Base-by-base conservation (phyloP, 768 basidiomycete species). In the Dioszegia crocea region DNA sequence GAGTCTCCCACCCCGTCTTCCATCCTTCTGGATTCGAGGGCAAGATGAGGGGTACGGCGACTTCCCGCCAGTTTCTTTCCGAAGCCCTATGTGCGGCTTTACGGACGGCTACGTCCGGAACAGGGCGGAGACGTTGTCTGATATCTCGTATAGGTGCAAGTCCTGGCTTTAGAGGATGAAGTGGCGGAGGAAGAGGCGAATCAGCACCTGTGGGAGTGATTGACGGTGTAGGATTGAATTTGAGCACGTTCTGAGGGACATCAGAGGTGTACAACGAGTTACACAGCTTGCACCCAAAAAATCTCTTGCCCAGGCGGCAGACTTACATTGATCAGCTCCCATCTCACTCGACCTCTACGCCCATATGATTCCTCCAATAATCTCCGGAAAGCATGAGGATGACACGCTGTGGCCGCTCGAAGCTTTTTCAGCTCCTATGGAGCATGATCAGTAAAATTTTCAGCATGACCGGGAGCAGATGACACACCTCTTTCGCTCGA, bases 351-450 rank as follows among this genome's bases (percentile, higher is more conserved):
- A 17, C 67, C 68, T 41, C 62, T 55, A 17, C 56, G 67, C 0
- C 66, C 72, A 51, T 71, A 74, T 0, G 41, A 43, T 16, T 65
- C 64, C 41, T 71, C 65, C 5, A 74, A 27, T 29, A 70, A 30
- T 24, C 72, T 52, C 10, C 26, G 12, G 19, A 71, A 45, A 4
- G 69, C 72, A 65, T 74, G 72, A 3, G 65, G 67, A 56, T 71
- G 67, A 51, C 60, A 63, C 21, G 65, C 63, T 3, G 68, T 67
- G 8, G 72, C 72, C 9, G 68, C 68, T 19, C 63, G 52, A 0
- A 74, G 55, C 17, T 58, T 36, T 17, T 59, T 56, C 2, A 73
- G 47, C 31, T 62, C 60, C 68, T 73, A 33, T 33, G 8, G 33
- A 14, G n/a, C n/a, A 9, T 5, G n/a, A 17, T 41, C 40, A 41